These are phyloP conservation scores for Hymenoscyphus salicellus DNA, from an alignment of 2,329 filamentous ascomycete genomes.

Conservation along the genomic window DNA sequence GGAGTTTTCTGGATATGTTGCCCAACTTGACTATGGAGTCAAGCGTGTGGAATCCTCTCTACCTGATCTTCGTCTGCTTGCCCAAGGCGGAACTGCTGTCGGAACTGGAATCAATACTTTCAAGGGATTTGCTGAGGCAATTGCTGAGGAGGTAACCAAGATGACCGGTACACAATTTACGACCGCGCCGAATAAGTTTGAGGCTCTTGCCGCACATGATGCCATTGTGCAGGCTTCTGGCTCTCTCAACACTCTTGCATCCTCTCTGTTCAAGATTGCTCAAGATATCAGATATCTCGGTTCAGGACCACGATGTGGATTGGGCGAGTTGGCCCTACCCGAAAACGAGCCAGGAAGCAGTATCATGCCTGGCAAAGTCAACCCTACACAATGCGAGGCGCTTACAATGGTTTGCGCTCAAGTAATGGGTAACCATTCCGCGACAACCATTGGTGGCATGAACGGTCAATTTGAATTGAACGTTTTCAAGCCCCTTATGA, in stretches of 20 bases:
- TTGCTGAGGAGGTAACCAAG: constrained; percentile 85
- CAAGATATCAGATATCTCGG: constrained; percentile 97
- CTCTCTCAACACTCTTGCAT: constrained; percentile 86
- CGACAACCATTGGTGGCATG: constrained; percentile 89
- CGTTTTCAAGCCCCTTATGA: constrained; percentile 97
- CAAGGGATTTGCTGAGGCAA: constrained; percentile 88
- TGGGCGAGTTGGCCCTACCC: constrained; percentile 87
- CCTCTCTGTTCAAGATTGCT: constrained; percentile 93
- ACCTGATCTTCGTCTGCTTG: constrained; percentile 80
- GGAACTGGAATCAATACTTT: constrained; percentile 98
- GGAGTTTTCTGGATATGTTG: constrained; percentile 96
- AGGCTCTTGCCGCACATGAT: constrained; percentile 92
- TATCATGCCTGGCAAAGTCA: constrained; percentile 99
- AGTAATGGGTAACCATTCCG: constrained; percentile 96
- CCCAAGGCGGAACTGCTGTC: constrained; percentile 94
- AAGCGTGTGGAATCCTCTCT: constrained; percentile 79
- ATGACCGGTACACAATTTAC: constrained; percentile 92
- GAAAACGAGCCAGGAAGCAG: constrained; percentile 98
- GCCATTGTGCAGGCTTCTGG: constrained; percentile 93
- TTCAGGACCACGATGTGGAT: constrained; percentile 89
- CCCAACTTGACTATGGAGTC: constrained; percentile 88
- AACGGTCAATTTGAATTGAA: constrained; percentile 99
- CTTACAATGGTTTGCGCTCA: constrained; percentile 97
- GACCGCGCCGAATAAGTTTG: constrained; percentile 98
- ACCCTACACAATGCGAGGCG: constrained; percentile 96